Base-by-base conservation (phyloP, 805 yeast species). In the Lipomyces japonicus region DNA sequence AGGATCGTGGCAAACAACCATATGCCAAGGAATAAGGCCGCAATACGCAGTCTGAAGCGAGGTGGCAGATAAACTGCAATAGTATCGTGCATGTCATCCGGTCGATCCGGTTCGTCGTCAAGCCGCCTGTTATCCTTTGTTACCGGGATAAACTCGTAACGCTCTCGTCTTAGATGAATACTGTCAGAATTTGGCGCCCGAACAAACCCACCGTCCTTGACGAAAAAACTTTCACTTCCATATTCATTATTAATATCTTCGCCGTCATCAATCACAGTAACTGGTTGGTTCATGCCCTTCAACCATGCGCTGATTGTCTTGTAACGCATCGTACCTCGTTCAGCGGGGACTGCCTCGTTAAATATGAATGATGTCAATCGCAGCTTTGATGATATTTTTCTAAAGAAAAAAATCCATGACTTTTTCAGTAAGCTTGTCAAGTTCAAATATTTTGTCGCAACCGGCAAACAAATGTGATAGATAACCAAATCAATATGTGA, bases 1-100 rank as follows among this genome's bases (percentile, higher is more conserved):
- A 61, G 47, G 1, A 56, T 35, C 2, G 61, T 51, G 1, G 68
- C 63, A 25, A 74, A 75, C 2, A 70, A 48, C 80, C 85, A 80
- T 14, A 79, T 64, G 64, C 69, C 61, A 6, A 68, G 54, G 21
- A 79, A 67, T 39, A 85, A 64, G 0, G 62, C 68, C 21, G 76
- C 70, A 31, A 88, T 74, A 51, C 96, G 74, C 1, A 62, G 28
- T 44, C 80, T 75, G 66, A 91, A 86, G 43, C 75, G 59, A 1
- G 95, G 95, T 3, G 99, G 97, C 39, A 87, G 74, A 68, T 90
- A 95, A 2, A 90, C 96, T 25, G 90, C 78, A 2, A 78, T 74
- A 1, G 68, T 66, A 49, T 72, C 70, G 24, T 71, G 68, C 23
- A 70, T 69, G 45, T 71, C 73, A 19, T 69, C 73, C 35, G 71